phyloP scores from a whole-genome alignment of 73 alveolate species.

The Paraurostyla sp. region DNA sequence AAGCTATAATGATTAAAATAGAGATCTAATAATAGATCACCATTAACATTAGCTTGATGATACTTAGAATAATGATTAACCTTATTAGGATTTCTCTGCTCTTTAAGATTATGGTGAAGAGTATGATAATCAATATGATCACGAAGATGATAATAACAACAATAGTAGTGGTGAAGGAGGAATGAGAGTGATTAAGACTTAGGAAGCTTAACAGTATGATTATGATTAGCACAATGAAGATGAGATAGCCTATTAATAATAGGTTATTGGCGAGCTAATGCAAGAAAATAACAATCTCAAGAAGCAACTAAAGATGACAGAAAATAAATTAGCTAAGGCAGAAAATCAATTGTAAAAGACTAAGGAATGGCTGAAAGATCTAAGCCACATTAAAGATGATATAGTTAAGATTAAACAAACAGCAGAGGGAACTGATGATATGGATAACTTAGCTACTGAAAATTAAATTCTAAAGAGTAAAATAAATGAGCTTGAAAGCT shows the following conservation, averaged over 20 bases:
- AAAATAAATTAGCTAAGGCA: background rate
- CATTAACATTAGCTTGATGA: too few relatives aligned
- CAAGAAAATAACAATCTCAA: constrained; percentile 7
- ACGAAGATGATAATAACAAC: too few relatives aligned
- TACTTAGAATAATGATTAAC: too few relatives aligned
- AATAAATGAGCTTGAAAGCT: background rate
- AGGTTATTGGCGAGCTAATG: background rate
- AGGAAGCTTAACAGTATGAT: background rate
- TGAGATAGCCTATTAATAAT: background rate
- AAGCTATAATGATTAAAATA: too few relatives aligned
- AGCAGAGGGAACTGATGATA: background rate
- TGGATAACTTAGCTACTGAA: background rate
- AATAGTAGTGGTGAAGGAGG: background rate
- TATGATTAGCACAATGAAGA: background rate
- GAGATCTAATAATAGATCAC: too few relatives aligned
- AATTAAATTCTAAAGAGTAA: constrained; percentile 6
- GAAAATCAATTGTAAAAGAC: background rate
- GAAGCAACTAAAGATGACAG: background rate
- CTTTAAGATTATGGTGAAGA: too few relatives aligned
- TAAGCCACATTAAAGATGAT: constrained; percentile 21
- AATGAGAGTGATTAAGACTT: background rate
- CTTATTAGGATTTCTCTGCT: too few relatives aligned
- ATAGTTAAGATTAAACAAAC: background rate
- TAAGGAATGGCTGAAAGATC: constrained; percentile 22
- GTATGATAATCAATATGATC: too few relatives aligned